A percentile compares a stretch with the other conserved stretches of the same genome.
Conservation (phyloP, 176 grass and related monocot genomes). For the Cenchrus fungigraminus region DNA sequence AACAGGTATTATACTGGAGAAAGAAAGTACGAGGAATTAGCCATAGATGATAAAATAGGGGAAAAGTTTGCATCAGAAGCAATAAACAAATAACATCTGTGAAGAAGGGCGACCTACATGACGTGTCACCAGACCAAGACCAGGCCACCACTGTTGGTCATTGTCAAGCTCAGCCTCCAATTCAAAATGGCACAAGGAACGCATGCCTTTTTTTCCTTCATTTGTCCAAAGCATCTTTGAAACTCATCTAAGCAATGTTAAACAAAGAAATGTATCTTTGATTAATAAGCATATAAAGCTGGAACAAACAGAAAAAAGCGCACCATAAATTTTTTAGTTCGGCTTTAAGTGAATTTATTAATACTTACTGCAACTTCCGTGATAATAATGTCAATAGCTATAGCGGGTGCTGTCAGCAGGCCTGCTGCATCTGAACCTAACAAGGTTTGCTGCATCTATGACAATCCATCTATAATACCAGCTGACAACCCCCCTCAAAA, state of each 20-base stretch:
- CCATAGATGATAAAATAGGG: not conserved
- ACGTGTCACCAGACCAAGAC: not conserved
- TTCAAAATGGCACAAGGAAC: not conserved
- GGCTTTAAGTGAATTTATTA: too few relatives aligned
- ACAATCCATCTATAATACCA: too few relatives aligned
- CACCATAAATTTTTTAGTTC: too few relatives aligned
- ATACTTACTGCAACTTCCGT: too few relatives aligned
- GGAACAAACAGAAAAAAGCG: not conserved
- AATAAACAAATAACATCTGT: not conserved
- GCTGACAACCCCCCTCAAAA: too few relatives aligned
- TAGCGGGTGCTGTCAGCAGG: too few relatives aligned
- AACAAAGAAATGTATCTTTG: not conserved
- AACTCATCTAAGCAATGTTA: not conserved
- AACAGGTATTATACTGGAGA: not conserved
- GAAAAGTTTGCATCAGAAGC: not conserved
- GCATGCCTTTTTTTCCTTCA: not conserved
- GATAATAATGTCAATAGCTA: too few relatives aligned
- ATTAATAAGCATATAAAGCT: constrained; percentile 17
- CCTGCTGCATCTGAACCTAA: too few relatives aligned
- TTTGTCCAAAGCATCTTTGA: not conserved
- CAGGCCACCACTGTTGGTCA: too few relatives aligned
- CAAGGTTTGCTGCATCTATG: too few relatives aligned
- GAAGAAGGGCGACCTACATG: not conserved
- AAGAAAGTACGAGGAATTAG: not conserved
- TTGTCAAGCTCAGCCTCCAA: not conserved